phyloP scores from a whole-genome alignment of 2,329 filamentous ascomycete species.

The Aspergillus fumigatiaffinis region DNA sequence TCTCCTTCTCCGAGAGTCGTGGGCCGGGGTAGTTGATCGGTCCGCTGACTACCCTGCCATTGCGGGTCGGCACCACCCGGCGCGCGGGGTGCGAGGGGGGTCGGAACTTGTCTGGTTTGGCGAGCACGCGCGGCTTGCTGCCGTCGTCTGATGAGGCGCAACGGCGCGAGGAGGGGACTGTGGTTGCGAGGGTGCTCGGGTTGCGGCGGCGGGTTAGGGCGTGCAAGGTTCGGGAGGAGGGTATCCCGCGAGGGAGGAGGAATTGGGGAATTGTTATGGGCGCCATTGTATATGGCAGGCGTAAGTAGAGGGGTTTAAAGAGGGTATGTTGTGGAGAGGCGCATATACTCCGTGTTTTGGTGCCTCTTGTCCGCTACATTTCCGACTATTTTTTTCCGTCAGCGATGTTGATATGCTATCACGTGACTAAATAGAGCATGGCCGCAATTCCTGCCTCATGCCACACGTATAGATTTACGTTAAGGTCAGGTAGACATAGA shows the following conservation, averaged over 20 bases:
- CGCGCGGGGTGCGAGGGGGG: constrained; percentile 83
- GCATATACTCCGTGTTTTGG: background rate
- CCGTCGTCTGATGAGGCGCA: constrained; percentile 21
- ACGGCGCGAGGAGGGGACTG: constrained; percentile 15
- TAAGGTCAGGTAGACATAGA: no score
- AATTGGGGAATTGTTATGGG: constrained; percentile 56
- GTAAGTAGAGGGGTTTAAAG: constrained; percentile 8
- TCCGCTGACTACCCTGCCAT: constrained; percentile 22
- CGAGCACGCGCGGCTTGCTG: constrained; percentile 65
- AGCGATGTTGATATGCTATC: background rate
- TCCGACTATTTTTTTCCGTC: background rate
- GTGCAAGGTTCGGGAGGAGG: constrained; percentile 27
- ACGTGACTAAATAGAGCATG: background rate
- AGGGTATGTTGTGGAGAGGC: background rate
- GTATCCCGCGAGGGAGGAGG: constrained; percentile 58
- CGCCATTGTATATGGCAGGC: constrained; percentile 11
- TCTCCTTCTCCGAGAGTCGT: constrained; percentile 62
- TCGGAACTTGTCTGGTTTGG: constrained; percentile 83
- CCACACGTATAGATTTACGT: no score
- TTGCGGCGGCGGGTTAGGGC: constrained; percentile 20
- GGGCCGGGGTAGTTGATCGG: constrained; percentile 71
- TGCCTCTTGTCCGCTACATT: background rate
- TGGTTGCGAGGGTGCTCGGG: constrained; percentile 3
- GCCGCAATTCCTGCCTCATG: no score
- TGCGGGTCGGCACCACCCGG: constrained; percentile 52